Conservation (phyloP, 345 rosid genomes). For the Salix udensis region DNA sequence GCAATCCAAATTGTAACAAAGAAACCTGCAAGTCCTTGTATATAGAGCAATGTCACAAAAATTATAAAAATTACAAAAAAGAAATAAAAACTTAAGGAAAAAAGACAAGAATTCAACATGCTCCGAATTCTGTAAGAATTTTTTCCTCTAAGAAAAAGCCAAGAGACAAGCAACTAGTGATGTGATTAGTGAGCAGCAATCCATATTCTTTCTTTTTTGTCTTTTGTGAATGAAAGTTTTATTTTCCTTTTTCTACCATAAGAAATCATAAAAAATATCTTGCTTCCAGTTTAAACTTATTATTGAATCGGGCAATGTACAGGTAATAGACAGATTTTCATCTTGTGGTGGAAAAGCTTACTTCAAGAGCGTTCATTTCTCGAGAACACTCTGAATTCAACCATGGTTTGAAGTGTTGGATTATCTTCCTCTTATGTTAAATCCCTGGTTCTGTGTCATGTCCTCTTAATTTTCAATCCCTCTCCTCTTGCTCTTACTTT, state of each 20-base stretch:
- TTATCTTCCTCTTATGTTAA: not conserved
- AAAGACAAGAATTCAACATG: not conserved
- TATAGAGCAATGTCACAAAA: slow-evolving; percentile 21
- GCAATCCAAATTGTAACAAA: slow-evolving; percentile 98
- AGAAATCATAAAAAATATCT: not conserved
- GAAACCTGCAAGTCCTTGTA: slow-evolving; percentile 61
- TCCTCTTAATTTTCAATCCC: not conserved
- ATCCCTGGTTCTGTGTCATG: not conserved
- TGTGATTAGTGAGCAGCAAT: not conserved
- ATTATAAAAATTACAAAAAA: not conserved
- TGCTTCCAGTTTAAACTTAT: not conserved
- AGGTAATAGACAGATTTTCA: not conserved
- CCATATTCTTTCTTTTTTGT: not conserved
- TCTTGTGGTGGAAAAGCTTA: not conserved
- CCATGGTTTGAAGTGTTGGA: not conserved
- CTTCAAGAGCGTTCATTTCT: not conserved
- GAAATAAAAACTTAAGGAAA: not conserved
- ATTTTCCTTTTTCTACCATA: not conserved
- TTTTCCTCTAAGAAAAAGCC: not conserved
- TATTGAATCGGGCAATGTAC: not conserved
- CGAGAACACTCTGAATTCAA: not conserved
- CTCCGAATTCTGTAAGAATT: not conserved
- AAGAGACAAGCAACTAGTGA: not conserved
- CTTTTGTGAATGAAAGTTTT: not conserved
- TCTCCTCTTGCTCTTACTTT: not conserved